Conservation (phyloP, 345 rosid species). For the Microthlaspi erraticum region DNA sequence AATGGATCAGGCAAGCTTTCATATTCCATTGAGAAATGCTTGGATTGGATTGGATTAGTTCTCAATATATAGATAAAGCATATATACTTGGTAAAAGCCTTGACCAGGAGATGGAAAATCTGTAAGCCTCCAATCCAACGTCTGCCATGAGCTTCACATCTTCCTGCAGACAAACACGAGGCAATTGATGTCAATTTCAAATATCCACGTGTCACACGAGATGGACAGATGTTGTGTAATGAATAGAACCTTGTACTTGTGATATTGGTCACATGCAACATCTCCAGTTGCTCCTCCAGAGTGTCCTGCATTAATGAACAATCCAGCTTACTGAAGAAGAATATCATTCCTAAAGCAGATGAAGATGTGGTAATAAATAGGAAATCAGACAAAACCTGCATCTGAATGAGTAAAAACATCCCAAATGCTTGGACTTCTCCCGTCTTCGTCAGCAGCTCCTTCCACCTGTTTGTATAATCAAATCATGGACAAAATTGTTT, state of each 20-base stretch:
- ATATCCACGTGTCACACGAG: neutral
- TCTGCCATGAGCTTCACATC: slow-evolving; percentile 80
- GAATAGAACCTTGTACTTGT: slow-evolving; percentile 62
- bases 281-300: slow-evolving; percentile 52
- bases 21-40: neutral
- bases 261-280: slow-evolving; percentile 60
- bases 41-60: neutral
- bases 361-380: neutral
- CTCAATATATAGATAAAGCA: neutral
- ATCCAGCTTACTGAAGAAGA: neutral
- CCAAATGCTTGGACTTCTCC: slow-evolving; percentile 67
- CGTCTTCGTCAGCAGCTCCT: slow-evolving; percentile 71
- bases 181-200: neutral
- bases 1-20: slow-evolving; percentile 7
- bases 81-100: slow-evolving; percentile 69
- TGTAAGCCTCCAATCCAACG: slow-evolving; percentile 66
- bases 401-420: slow-evolving; percentile 58
- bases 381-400: slow-evolving; percentile 30
- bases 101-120: slow-evolving; percentile 84
- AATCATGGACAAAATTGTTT: slow-evolving; percentile 24
- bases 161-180: slow-evolving; percentile 52
- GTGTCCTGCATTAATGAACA: slow-evolving; percentile 43
- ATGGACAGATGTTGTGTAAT: neutral
- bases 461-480: slow-evolving; percentile 44
- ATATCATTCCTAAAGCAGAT: neutral